Conservation (phyloP, 208 protist genomes). For the Trypanosoma rangeli region DNA sequence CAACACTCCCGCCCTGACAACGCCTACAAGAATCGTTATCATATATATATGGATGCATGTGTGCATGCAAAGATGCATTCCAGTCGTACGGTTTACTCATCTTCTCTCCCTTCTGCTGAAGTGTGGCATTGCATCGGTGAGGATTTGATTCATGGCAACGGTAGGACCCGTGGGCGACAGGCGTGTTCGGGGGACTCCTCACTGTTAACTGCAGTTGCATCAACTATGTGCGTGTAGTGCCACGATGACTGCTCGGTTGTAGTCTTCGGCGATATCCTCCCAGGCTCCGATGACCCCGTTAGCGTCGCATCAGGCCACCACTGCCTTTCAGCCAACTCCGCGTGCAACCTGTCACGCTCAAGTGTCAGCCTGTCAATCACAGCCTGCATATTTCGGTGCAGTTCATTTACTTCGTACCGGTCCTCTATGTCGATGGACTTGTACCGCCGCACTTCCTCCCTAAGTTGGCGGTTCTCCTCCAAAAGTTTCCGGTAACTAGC, state of each 20-base stretch:
- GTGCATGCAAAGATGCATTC: too few relatives aligned
- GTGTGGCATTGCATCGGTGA: not conserved
- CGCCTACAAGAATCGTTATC: too few relatives aligned
- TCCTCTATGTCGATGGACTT: constrained; percentile 27
- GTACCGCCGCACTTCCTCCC: constrained; percentile 24
- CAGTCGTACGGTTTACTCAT: not conserved
- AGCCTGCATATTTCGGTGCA: constrained; percentile 27
- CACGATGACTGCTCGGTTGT: constrained; percentile 7
- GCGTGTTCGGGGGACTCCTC: constrained; percentile 17
- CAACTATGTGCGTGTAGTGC: constrained; percentile 21
- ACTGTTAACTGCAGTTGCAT: constrained; percentile 7
- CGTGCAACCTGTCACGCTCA: constrained; percentile 16
- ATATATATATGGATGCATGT: too few relatives aligned
- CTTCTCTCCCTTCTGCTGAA: not conserved
- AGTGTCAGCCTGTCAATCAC: constrained; percentile 14
- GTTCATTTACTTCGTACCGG: constrained; percentile 26
- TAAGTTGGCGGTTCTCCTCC: constrained; percentile 25
- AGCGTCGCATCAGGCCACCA: not conserved
- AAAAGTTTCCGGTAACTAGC: not conserved
- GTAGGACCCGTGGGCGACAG: constrained; percentile 9
- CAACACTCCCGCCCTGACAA: too few relatives aligned
- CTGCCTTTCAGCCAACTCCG: not conserved
- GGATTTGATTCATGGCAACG: constrained; percentile 1
- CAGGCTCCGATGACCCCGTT: not conserved
- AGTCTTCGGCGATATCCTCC: not conserved